These are phyloP conservation scores for Globisporangium okanoganense DNA, from an alignment of 352 stramenopile species.

Conservation along the genomic window DNA sequence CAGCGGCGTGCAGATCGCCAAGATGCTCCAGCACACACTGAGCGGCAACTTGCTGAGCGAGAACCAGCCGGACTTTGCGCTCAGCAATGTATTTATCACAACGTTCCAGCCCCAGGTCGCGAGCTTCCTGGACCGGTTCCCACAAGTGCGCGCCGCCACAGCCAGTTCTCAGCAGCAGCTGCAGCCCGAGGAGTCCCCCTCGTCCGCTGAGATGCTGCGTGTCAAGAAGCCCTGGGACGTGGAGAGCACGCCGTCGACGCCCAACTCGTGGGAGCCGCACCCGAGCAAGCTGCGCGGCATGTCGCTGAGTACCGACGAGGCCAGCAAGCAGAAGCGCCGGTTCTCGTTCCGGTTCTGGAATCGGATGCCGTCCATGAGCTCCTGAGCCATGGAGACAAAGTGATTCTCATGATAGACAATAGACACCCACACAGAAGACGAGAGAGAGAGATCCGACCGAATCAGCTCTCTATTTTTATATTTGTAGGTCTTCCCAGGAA, in stretches of 20 bases:
- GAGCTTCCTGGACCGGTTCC: constrained; percentile 57
- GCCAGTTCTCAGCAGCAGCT: background rate
- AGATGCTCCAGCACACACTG: constrained; percentile 76
- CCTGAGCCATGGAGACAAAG: background rate
- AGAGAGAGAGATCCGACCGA: constrained; percentile 5
- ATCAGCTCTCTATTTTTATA: constrained; percentile 7
- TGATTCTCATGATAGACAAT: background rate
- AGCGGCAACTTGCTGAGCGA: constrained; percentile 51
- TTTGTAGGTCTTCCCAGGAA: constrained; percentile 1
- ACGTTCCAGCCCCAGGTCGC: constrained; percentile 60
- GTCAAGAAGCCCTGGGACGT: constrained; percentile 19
- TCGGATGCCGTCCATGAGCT: constrained; percentile 13
- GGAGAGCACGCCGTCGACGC: constrained; percentile 22
- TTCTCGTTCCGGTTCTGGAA: constrained; percentile 73
- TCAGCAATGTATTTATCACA: constrained; percentile 61
- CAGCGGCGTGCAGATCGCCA: constrained; percentile 69
- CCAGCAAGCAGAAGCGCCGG: constrained; percentile 58
- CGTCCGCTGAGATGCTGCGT: constrained; percentile 19
- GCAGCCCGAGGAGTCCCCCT: constrained; percentile 4
- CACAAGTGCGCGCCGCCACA: constrained; percentile 34
- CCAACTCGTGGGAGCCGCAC: constrained; percentile 33
- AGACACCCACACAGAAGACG: constrained; percentile 1
- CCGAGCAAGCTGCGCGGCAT: constrained; percentile 55
- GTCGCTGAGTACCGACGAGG: constrained; percentile 49
- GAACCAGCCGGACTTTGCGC: constrained; percentile 35